Percentiles rank a stretch among this genome's conserved stretches.
phyloP scores from a whole-genome alignment of 371 early-diverging fungal genomes.

The Circinella umbellata region DNA sequence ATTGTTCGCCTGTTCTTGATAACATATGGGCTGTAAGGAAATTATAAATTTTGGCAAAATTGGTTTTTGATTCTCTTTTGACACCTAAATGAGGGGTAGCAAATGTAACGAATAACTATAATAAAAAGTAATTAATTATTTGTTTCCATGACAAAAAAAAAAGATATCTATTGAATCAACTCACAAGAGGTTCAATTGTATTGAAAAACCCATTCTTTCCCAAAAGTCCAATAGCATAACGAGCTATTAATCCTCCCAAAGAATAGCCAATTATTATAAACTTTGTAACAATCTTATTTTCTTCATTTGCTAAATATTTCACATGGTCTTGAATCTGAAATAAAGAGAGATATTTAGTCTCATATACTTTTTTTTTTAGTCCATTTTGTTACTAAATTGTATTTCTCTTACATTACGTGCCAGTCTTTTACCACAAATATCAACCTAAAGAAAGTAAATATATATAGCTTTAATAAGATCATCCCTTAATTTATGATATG shows the following conservation, averaged over 20 bases:
- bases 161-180: background rate
- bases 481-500: too few species aligned
- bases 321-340: conserved; percentile 24
- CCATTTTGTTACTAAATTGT: too few species aligned
- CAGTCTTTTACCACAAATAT: conserved; percentile 66
- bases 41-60: conserved; percentile 54
- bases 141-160: too few species aligned
- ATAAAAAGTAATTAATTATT: background rate
- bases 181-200: conserved; percentile 55
- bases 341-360: background rate
- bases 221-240: conserved; percentile 75
- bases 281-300: conserved; percentile 45
- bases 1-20: conserved; percentile 66
- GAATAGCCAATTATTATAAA: conserved; percentile 83
- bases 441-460: conserved; percentile 31
- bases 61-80: conserved; percentile 32
- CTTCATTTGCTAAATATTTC: conserved; percentile 14
- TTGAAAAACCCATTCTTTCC: conserved; percentile 64
- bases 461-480: too few species aligned
- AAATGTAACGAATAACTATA: conserved; percentile 67
- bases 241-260: conserved; percentile 76
- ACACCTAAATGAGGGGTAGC: conserved; percentile 85
- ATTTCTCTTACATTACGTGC: conserved; percentile 38
- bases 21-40: conserved; percentile 50
- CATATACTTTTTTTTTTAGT: background rate